These are phyloP conservation scores for Paramyrothecium roridum DNA, from an alignment of 2,329 filamentous ascomycete species.

Conservation along the genomic window DNA sequence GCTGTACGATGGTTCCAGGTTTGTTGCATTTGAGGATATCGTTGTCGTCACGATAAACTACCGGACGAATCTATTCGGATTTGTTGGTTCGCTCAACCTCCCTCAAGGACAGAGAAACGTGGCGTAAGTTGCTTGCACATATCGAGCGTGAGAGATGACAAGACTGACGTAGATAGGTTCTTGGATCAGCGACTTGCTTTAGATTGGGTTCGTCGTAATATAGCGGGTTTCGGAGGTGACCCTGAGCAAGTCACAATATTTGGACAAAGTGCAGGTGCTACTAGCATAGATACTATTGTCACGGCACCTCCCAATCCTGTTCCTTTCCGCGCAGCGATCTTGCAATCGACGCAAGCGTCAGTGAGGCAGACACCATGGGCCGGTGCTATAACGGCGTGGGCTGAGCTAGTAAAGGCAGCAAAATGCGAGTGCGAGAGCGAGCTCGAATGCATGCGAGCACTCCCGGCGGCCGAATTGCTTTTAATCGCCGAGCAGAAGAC, in stretches of 20 bases:
- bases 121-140: slow-evolving; percentile 12
- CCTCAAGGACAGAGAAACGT: slow-evolving; percentile 13
- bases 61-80: slow-evolving; percentile 38
- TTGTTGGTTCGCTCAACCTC: slow-evolving; percentile 25
- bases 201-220: slow-evolving; percentile 47
- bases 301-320: slow-evolving; percentile 20
- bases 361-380: slow-evolving; percentile 1
- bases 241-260: slow-evolving; percentile 44
- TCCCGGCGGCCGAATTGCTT: slow-evolving; percentile 13
- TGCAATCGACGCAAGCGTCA: slow-evolving; percentile 17
- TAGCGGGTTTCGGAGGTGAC: slow-evolving; percentile 44
- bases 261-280: slow-evolving; percentile 53
- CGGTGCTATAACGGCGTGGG: slow-evolving; percentile 11
- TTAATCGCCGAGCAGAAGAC: slow-evolving; percentile 8
- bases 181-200: slow-evolving; percentile 42
- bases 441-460: slow-evolving; percentile 18
- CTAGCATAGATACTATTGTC: slow-evolving; percentile 42
- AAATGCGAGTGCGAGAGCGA: slow-evolving; percentile 6
- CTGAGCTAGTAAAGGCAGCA: slow-evolving; percentile 2
- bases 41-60: slow-evolving; percentile 46
- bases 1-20: slow-evolving; percentile 35
- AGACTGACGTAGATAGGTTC: slow-evolving; percentile 9
- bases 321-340: slow-evolving; percentile 22
- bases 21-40: slow-evolving; percentile 38
- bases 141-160: fast-evolving